Percentiles rank a stretch among this genome's conserved stretches.
These are phyloP conservation scores for Hebeloma cylindrosporum DNA, from an alignment of 768 basidiomycete species.

Conservation along the genomic window DNA sequence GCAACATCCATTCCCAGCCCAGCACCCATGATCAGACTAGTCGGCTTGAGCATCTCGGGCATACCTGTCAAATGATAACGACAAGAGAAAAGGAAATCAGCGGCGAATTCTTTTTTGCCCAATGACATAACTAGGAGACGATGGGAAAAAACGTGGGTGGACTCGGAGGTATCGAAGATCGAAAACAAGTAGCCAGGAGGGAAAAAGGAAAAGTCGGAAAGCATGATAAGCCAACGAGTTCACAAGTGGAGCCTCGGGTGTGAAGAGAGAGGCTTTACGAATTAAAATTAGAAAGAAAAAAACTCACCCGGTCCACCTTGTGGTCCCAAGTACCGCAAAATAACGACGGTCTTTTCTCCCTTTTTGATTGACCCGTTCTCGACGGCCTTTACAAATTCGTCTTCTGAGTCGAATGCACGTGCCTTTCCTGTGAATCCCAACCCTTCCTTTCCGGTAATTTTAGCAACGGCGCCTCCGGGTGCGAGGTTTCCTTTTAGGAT, in stretches of 20 bases:
- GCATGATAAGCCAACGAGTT: too few relatives aligned
- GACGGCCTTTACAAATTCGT: constrained; percentile 83
- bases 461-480: constrained; percentile 93
- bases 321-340: constrained; percentile 94
- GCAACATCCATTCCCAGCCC: constrained; percentile 95
- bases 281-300: constrained; percentile 1
- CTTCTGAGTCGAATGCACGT: constrained; percentile 89
- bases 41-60: constrained; percentile 99
- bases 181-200: background rate
- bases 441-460: constrained; percentile 96
- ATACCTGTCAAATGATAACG: constrained; percentile 59
- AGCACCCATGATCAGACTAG: constrained; percentile 97
- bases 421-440: constrained; percentile 88
- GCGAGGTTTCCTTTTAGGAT: constrained; percentile 92
- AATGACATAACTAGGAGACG: constrained; percentile 19
- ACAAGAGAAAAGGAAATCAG: constrained; percentile 14
- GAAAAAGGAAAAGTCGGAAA: too few relatives aligned
- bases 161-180: background rate
- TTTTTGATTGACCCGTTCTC: constrained; percentile 86
- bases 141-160: constrained; percentile 21
- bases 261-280: constrained; percentile 11
- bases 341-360: constrained; percentile 95
- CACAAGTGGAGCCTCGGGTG: too few relatives aligned
- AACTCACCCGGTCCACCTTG: constrained; percentile 90
- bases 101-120: constrained; percentile 3